Conservation (phyloP, 148 eudicot species). For the Pouteria glomerata region DNA sequence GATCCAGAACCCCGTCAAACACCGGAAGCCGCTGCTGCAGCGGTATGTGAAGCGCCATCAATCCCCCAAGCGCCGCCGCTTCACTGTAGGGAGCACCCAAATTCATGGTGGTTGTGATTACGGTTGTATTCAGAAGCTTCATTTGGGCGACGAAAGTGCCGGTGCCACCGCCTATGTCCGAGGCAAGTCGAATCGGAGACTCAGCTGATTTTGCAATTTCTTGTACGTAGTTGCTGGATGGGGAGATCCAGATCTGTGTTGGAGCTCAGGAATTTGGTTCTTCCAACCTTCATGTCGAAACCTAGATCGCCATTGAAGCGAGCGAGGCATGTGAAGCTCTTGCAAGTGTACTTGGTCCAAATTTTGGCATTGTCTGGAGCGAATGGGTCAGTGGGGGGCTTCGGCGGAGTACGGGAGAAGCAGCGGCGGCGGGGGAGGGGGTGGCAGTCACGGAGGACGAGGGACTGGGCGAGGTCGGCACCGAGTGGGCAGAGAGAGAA, state of each 20-base stretch:
- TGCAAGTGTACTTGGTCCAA: conserved; percentile 47
- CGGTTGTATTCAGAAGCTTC: conserved; percentile 63
- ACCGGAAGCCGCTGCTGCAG: conserved; percentile 81
- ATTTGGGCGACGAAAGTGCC: conserved; percentile 69
- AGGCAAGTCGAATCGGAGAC: conserved; percentile 42
- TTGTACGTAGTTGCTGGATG: conserved; percentile 42
- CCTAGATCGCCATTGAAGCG: conserved; percentile 42
- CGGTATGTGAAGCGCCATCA: conserved; percentile 73
- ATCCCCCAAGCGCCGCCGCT: conserved; percentile 62
- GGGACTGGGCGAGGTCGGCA: conserved; percentile 46
- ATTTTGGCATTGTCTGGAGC: conserved; percentile 37
- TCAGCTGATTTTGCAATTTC: conserved; percentile 28
- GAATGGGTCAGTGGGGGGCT: conserved; percentile 35
- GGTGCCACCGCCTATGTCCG: conserved; percentile 76
- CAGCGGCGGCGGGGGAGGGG: conserved; percentile 83
- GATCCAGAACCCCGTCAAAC: conserved; percentile 71
- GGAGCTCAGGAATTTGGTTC: conserved; percentile 32
- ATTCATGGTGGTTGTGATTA: conserved; percentile 71
- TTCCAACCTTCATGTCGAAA: conserved; percentile 42
- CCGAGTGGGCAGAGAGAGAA: conserved; percentile 52
- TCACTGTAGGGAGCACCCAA: conserved; percentile 70
- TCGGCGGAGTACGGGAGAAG: conserved; percentile 36
- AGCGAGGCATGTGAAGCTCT: conserved; percentile 49
- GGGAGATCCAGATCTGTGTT: conserved; percentile 71
- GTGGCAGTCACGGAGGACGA: conserved; percentile 81